Percentiles rank a stretch among this genome's conserved stretches.
Evolutionary conservation across 257 asterid species (phyloP).

Genomic region (Rauvolfia tetraphylla): DNA sequence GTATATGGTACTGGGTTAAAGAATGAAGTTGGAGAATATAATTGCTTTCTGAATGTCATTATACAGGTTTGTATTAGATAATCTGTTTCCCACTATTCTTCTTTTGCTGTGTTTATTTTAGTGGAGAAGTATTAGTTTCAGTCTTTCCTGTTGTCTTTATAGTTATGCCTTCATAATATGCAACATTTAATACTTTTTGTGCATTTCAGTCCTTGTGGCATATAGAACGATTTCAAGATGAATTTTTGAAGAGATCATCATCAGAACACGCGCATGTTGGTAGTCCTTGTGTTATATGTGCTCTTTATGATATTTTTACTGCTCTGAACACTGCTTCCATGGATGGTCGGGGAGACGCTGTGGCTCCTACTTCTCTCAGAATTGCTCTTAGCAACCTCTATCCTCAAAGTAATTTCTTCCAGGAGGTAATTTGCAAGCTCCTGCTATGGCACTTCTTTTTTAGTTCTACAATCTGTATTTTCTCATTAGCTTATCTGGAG

Average conservation of each 20-base stretch:
- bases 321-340: slow-evolving; percentile 57
- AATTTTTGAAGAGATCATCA: slow-evolving; percentile 64
- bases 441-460: slow-evolving; percentile 7
- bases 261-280: slow-evolving; percentile 84
- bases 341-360: slow-evolving; percentile 59
- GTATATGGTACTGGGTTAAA: slow-evolving; percentile 76
- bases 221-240: slow-evolving; percentile 73
- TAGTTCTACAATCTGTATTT: neutral
- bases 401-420: slow-evolving; percentile 90
- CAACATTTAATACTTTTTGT: slow-evolving; percentile 3
- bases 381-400: slow-evolving; percentile 84
- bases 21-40: slow-evolving; percentile 95
- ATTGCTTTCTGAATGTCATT: slow-evolving; percentile 96
- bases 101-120: slow-evolving; percentile 10
- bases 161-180: slow-evolving; percentile 18
- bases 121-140: neutral
- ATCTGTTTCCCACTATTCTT: slow-evolving; percentile 1
- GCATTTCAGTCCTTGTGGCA: slow-evolving; percentile 85
- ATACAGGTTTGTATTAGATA: slow-evolving; percentile 68
- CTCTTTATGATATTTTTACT: slow-evolving; percentile 70
- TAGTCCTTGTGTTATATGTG: slow-evolving; percentile 89
- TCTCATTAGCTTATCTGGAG: neutral
- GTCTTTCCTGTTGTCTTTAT: slow-evolving; percentile 14
- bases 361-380: slow-evolving; percentile 87
- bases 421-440: slow-evolving; percentile 54